Evolutionary conservation across 1,284 basidiomycete genomes (phyloP).

Genomic region (Rhodotorula sp.): DNA sequence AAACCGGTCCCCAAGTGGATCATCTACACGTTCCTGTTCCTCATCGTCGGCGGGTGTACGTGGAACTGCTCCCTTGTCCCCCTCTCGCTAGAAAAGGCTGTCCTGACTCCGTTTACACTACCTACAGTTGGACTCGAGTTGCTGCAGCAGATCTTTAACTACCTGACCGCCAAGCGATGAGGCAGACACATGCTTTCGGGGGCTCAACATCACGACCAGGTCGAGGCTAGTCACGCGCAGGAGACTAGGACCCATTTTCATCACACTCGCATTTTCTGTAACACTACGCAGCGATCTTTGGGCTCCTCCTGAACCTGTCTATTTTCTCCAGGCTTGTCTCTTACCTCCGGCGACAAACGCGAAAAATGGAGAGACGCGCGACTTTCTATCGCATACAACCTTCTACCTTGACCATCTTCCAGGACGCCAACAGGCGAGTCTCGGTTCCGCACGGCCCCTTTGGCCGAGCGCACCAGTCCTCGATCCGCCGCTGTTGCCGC

Average conservation of each 20-base stretch:
- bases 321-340: no score
- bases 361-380: not conserved
- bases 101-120: not conserved
- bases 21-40: not conserved
- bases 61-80: not conserved
- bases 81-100: not conserved
- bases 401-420: slow-evolving; percentile 18
- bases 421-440: slow-evolving; percentile 15
- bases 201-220: no score
- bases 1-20: slow-evolving; percentile 15
- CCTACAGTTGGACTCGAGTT: slow-evolving; percentile 25
- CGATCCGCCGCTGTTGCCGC: not conserved
- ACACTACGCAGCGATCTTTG: not conserved
- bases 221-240: no score
- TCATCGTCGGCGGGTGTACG: slow-evolving; percentile 23
- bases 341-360: not conserved
- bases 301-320: no score
- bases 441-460: not conserved
- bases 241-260: no score
- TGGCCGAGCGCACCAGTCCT: slow-evolving; percentile 18
- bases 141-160: slow-evolving; percentile 18
- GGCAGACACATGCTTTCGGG: no score
- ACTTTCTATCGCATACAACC: slow-evolving; percentile 3
- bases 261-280: not conserved
- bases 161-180: slow-evolving; percentile 5